phyloP scores from a whole-genome alignment of 371 early-diverging fungal genomes.

The Syncephalastrum monosporum region DNA sequence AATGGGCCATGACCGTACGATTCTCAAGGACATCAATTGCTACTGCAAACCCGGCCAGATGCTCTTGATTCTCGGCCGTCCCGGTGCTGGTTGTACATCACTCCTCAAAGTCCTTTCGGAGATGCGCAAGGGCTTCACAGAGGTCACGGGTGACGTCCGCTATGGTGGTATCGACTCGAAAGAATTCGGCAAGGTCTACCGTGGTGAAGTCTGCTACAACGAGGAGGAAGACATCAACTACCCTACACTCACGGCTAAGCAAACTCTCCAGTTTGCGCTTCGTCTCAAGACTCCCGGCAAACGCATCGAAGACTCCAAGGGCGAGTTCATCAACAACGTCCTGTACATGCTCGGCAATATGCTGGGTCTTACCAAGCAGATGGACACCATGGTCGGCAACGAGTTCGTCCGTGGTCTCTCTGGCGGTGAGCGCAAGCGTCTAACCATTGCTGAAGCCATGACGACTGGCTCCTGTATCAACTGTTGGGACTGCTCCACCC shows the following conservation, averaged over 20 bases:
- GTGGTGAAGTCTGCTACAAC: conserved; percentile 46
- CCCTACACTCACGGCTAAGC: conserved; percentile 38
- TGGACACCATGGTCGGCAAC: conserved; percentile 81
- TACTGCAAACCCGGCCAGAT: conserved; percentile 50
- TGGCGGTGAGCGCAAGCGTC: conserved; percentile 87
- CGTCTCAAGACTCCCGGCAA: conserved; percentile 44
- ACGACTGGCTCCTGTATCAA: conserved; percentile 71
- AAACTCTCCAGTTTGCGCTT: conserved; percentile 51
- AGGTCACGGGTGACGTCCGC: conserved; percentile 33
- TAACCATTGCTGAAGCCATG: conserved; percentile 83
- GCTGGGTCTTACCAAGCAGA: conserved; percentile 69
- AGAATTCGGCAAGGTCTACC: conserved; percentile 36
- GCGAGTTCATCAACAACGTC: conserved; percentile 27
- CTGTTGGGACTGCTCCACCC: conserved; percentile 85
- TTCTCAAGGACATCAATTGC: conserved; percentile 57
- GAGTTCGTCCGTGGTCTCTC: conserved; percentile 78
- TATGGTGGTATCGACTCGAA: conserved; percentile 48
- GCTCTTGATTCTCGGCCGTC: conserved; percentile 53
- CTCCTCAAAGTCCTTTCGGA: conserved; percentile 50
- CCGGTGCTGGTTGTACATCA: conserved; percentile 53
- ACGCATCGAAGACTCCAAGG: conserved; percentile 22
- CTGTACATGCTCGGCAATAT: conserved; percentile 49
- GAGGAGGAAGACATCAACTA: conserved; percentile 54
- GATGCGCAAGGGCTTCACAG: conserved; percentile 36
- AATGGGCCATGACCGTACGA: conserved; percentile 22